Evolutionary conservation across 2,329 filamentous ascomycete genomes (phyloP), one percentile per base, ranked within the genome.

Genomic region (Sporothrix pseudoabietina): DNA sequence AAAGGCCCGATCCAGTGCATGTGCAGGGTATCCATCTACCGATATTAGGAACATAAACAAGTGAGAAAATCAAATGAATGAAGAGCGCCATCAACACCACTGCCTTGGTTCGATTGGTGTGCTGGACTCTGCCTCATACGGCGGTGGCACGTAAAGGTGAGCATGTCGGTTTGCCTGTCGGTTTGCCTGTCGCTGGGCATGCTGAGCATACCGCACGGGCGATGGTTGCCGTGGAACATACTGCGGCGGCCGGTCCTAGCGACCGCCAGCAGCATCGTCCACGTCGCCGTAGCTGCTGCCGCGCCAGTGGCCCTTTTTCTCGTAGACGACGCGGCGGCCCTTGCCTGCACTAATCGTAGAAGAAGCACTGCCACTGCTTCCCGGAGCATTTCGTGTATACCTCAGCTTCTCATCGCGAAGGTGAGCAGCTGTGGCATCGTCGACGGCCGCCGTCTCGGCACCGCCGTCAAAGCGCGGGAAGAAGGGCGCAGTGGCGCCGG

Each of bases 281-380:
- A 83, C 77, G 47, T 80, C 79, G 41, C 81, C 81, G 65, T 82
- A 78, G 39, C 80, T 81, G 77, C 80, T 82, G 69, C 75, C 77
- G 77, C 81, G 79, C 76, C 80, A 79, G 63, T 82, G 79, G 12
- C 78, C 78, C 63, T 73, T 74, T 47, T 73, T 80, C 76, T 73
- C 77, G 77, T 63, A 52, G 14, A 73, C 68, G 3, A 69, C 78
- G 63, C 68, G 47, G 44, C 76, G 76, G 47, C 77, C 75, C 19
- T 4, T 55, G 26, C 44, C 26, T 14, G n/a, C 6, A 12, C 12
- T 1, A 3, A 39, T 19, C 9, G n/a, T 47, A 5, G 22, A 30
- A 0, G 19, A 30, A 0, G 19, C 35, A 9, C 41, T 61, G 55
- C n/a, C 35, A 4, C 57, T 39, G 41, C 55, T 19, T 30, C 35